These are phyloP conservation scores for Niveomyces coronatus DNA, from an alignment of 2,329 filamentous ascomycete species.

Conservation along the genomic window DNA sequence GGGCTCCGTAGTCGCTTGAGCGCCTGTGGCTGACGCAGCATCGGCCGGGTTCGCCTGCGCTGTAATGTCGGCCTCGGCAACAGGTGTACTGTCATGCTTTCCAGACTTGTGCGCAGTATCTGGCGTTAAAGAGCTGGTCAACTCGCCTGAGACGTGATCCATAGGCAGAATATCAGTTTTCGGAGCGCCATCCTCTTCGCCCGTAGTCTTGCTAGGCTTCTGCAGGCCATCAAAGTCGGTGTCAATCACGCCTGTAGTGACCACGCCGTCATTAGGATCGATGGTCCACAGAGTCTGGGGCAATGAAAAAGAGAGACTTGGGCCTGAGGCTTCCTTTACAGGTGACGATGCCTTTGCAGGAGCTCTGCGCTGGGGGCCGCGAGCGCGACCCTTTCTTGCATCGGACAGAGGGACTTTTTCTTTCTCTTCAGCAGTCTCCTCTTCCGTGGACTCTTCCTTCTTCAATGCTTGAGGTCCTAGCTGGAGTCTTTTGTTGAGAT, in stretches of 20 bases:
- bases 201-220: not conserved
- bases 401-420: conserved; percentile 76
- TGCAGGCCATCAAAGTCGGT: not conserved
- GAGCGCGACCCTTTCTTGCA: conserved; percentile 80
- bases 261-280: conserved; percentile 34
- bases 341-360: conserved; percentile 36
- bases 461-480: conserved; percentile 74
- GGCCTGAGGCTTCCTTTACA: conserved; percentile 17
- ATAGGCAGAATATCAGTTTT: no score
- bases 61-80: not conserved
- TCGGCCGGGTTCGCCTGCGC: conserved; percentile 3
- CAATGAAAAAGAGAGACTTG: conserved; percentile 36
- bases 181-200: not conserved
- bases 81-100: not conserved
- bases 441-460: conserved; percentile 54
- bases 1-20: not conserved
- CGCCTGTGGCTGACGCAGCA: not conserved
- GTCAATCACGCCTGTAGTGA: not conserved
- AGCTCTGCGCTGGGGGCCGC: conserved; percentile 72
- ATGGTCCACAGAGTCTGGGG: conserved; percentile 43
- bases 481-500: conserved; percentile 81
- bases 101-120: not conserved
- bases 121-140: no score
- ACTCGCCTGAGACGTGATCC: no score
- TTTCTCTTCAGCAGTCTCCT: conserved; percentile 44